These are phyloP conservation scores for Gymnopilus dilepis DNA, from an alignment of 768 basidiomycete species.

Conservation along the genomic window DNA sequence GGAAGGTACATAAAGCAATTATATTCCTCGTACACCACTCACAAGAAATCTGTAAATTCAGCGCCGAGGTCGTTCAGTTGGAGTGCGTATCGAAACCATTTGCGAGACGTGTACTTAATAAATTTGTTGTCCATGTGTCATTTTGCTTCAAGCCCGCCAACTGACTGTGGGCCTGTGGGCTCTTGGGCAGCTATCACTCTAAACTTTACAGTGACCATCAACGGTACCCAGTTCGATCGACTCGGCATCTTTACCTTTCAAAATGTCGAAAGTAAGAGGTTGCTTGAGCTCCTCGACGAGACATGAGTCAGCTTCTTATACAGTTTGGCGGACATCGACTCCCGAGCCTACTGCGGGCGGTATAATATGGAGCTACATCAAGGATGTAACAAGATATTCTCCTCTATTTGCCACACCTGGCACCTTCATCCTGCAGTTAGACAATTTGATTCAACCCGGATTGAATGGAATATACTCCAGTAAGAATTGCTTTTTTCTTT, in stretches of 20 bases:
- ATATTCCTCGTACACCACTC: too few relatives aligned
- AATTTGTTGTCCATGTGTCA: too few relatives aligned
- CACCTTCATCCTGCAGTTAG: constrained; percentile 72
- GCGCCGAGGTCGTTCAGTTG: constrained; percentile 68
- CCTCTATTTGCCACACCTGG: constrained; percentile 74
- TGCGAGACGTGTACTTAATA: neutral
- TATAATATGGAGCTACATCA: constrained; percentile 80
- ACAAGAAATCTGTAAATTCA: constrained; percentile 28
- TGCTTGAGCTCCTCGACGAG: neutral
- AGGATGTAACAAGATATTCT: constrained; percentile 75
- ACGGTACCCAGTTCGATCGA: constrained; percentile 79
- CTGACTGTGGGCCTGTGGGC: constrained; percentile 70
- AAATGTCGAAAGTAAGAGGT: constrained; percentile 70
- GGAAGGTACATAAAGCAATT: neutral
- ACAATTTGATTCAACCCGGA: constrained; percentile 65
- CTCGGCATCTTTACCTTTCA: constrained; percentile 77
- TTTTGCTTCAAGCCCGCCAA: constrained; percentile 58
- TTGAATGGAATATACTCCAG: constrained; percentile 75
- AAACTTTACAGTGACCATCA: constrained; percentile 79
- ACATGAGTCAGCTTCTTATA: neutral
- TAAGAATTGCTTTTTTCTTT: constrained; percentile 37
- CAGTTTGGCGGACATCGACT: constrained; percentile 85
- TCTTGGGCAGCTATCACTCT: constrained; percentile 78
- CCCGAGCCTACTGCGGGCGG: constrained; percentile 74
- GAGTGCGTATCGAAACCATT: constrained; percentile 39